These are phyloP conservation scores for Stramenopiles sp. DNA, from an alignment of 352 stramenopile genomes.

Conservation along the genomic window DNA sequence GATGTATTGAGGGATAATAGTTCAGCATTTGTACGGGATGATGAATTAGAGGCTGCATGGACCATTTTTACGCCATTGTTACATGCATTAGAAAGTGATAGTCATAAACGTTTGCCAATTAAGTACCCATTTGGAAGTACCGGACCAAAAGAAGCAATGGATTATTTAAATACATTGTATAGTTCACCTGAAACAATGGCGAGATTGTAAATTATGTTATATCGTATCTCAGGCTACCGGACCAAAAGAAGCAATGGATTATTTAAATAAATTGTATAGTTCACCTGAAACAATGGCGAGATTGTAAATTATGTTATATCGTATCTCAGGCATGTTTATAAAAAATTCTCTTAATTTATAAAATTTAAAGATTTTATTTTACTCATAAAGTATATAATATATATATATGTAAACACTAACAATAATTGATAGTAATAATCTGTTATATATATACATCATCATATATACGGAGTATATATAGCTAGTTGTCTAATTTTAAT, in stretches of 20 bases:
- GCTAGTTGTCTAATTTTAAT: too few relatives aligned
- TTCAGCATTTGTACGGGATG: slow-evolving; percentile 82
- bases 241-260: slow-evolving; percentile 54
- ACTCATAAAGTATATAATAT: too few relatives aligned
- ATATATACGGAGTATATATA: too few relatives aligned
- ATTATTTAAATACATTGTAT: not conserved
- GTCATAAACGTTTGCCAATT: slow-evolving; percentile 58
- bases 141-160: slow-evolving; percentile 66
- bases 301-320: too few relatives aligned
- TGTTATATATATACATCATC: too few relatives aligned
- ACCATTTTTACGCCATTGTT: slow-evolving; percentile 94
- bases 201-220: too few relatives aligned
- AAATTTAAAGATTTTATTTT: too few relatives aligned
- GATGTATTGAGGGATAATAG: slow-evolving; percentile 83
- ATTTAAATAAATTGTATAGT: not conserved
- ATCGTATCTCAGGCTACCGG: too few relatives aligned
- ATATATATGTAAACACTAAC: too few relatives aligned
- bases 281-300: not conserved
- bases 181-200: not conserved
- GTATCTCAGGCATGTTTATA: too few relatives aligned
- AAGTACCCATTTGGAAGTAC: slow-evolving; percentile 74
- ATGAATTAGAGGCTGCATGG: slow-evolving; percentile 86
- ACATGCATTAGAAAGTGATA: slow-evolving; percentile 64
- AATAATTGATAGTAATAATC: too few relatives aligned
- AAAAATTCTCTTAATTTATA: too few relatives aligned